Evolutionary conservation across 148 eudicot species (phyloP), one percentile per base, ranked within the genome.

Genomic region (Oxyria digyna): DNA sequence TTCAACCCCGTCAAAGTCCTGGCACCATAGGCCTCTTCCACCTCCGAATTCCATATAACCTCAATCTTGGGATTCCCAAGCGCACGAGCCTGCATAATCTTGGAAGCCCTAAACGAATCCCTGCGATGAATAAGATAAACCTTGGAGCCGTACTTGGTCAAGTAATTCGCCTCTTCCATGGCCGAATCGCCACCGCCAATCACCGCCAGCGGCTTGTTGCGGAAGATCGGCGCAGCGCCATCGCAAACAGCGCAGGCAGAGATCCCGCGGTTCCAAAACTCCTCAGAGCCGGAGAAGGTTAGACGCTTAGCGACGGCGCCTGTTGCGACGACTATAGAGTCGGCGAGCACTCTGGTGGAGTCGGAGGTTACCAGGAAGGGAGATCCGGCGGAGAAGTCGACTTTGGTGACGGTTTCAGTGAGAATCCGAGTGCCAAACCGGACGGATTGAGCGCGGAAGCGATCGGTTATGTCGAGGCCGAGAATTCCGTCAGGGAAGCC

Each of bases 61-160:
- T 89, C 89, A n/a, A 91, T 85, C 75, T 91, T 89, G 31, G 88
- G 86, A 68, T 91, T 89, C 29, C 66, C 76, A 46, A 83, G 15
- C 6, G 88, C 83, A 77, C 90, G 79, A 32, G 68, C 78, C 72
- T 91, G 96, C 97, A 91, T 91, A 0, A 89, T 89, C 84, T 87
- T 91, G 10, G 97, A 89, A 17, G 97, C 97, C 81, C 96, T 77
- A 78, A 91, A 89, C 20, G 74, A 74, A 35, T 77, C 79, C 67
- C 96, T 89, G 62, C 97, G 42, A 69, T 88, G 96, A 68, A 91
- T 80, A 31, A 91, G 84, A 33, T 91, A 89, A 18, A 91, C 97
- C 62, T 82, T 85, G 4, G 96, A 88, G 1, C 79, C 85, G 13
- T 74, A 82, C 26, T 82, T 82, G 4, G 85, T 82, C 68, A 82